Evolutionary conservation across 2,329 filamentous ascomycete species (phyloP), one percentile per base, ranked within the genome.

Genomic region (Cadophora malorum): DNA sequence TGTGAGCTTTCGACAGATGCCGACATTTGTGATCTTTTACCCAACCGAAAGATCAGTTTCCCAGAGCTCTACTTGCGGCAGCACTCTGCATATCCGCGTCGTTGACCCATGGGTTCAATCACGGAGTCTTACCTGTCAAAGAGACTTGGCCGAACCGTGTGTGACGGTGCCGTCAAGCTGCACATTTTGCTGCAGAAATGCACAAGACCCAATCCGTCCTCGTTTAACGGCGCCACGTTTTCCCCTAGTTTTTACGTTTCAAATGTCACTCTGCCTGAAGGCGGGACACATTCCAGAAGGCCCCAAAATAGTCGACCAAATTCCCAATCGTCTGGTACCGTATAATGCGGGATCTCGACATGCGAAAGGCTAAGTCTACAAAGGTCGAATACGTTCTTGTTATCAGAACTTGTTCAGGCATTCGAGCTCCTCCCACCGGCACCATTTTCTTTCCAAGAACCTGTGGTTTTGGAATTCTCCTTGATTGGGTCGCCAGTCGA

Each of bases 111-210:
- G 56, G 56, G 25, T 25, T 58, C 56, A 25, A 4, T 41, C n/a
- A 25, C 56, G 56, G 56, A 59, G 35, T 21, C 35, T 25, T 59
- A 45, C 56, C 35, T 38, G n/a, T 28, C 56, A 59, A 45, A 58
- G 55, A 58, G 31, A 58, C 55, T 38, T 59, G 56, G 56, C 56
- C 56, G 56, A 41, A 59, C 33, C 56, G 33, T 59, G 55, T 58
- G 56, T 59, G 56, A 45, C 16, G 41, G 2, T 19, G 56, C 35
- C 56, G 21, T 59, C 56, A 59, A 19, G 33, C 56, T 45, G 16
- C 12, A 45, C 12, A 45, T 16, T 45, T 3, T 52, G 56, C 35
- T 41, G 35, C 33, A 41, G 35, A 41, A 45, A 23, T 59, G 56
- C 35, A 59, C 56, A 23, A 16, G 33, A 59, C 56, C 33, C n/a